Evolutionary conservation across 495 filamentous ascomycete species (phyloP), one percentile per base, ranked within the genome.

Genomic region (Venustampulla echinocandica): DNA sequence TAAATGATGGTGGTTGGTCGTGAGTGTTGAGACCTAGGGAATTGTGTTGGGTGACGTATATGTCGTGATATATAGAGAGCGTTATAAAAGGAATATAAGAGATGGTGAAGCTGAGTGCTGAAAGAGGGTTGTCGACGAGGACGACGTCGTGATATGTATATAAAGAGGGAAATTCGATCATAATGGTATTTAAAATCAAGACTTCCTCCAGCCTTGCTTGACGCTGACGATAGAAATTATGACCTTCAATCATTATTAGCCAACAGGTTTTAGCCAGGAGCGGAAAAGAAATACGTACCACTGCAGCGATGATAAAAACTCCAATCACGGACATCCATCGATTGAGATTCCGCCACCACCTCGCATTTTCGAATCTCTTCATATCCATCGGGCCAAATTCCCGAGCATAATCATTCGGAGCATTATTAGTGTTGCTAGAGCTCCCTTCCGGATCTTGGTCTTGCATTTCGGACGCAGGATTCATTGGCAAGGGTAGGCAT

Each of bases 311-410:
- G 24, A 98, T 76, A 46, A 84, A 65, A 11, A 92, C 59, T 13
- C 92, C 92, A 38, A 93, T 56, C 32, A 85, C 64, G 42, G 80
- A 79, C 87, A 98, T 90, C 57, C 81, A 75, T 33, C 88, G 81
- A 63, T 98, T 98, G 36, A 96, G 70, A 48, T 77, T 84, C 48
- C 92, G 76, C 92, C 92, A 97, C 89, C 90, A 96, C 28, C 77
- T 73, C 10, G 87, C 87, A 59, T 87, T 95, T 55, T 85, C 74
- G 59, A 85, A 87, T 40, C 76, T 73, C 30, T 70, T 69, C 39
- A 80, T 76, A 52, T 87, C 80, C 18, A 78, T 52, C 17, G 52
- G 52, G 10, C 42, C 44, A 21, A 53, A 52, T 38, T 50, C 50
- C 20, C 50, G 53, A 21, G 42, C 24, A 51, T 44, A 58, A 42